Evolutionary conservation across 441 rosid genomes (phyloP), one percentile per base, ranked within the genome.

Genomic region (Gossypium gossypioides): DNA sequence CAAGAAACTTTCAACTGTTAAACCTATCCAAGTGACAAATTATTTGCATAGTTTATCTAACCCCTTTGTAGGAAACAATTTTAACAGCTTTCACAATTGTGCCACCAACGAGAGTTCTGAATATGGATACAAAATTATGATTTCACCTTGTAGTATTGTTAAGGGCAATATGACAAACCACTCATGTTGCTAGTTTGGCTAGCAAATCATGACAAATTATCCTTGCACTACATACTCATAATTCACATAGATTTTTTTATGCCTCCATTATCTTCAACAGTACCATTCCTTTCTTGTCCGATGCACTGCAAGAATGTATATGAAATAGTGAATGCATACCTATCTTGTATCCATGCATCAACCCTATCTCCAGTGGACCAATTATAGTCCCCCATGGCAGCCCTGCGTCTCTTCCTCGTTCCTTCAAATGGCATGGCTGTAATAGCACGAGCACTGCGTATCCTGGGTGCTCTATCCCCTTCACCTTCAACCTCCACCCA

Each of bases 381-480:
- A 56, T 61, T 80, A 82, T 78, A 82, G 76, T 90, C 93, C 19
- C 85, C 93, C 74, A 84, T 82, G 48, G 94, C 92, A 72, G 96
- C 91, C 78, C 99, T 85, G 65, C 94, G 92, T 73, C 99, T 88
- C 91, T 96, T 96, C 84, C 91, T 91, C n/a, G 98, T 91, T 82
- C 98, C 97, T 84, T 91, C 96, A 76, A 80, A 88, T 71, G 90
- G 95, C 80, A 89, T 67, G 60, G 81, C 86, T 16, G 88, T 86
- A 80, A 82, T 57, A 74, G 91, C 92, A 67, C 94, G 97, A 75
- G 94, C 83, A 74, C 77, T 68, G 56, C 99, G 95, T 81, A 96
- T 81, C 79, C 80, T 83, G 1, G 99, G 98, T 21, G 88, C 85
- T 67, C 72, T 71, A 60, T 80, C 87, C 81, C 78, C 91, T 75